Evolutionary conservation across 805 yeast species (phyloP).

Genomic region (Schwanniomyces pseudopolymorphus): DNA sequence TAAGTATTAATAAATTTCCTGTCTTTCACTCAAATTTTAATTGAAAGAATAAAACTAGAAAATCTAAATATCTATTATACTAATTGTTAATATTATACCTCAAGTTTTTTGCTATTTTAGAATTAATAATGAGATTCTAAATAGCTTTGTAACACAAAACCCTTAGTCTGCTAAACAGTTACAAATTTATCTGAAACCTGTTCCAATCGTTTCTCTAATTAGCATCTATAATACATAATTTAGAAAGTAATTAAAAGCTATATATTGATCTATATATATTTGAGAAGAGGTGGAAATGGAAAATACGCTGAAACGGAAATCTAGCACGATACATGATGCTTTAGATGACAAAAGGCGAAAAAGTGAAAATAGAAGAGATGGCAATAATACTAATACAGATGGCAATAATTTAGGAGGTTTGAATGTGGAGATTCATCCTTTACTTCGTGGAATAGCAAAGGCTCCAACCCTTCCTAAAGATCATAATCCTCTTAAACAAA

Average conservation of each 20-base stretch:
- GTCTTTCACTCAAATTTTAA: neutral
- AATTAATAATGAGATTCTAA: neutral
- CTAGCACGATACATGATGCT: neutral
- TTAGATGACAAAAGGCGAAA: neutral
- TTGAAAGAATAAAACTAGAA: neutral
- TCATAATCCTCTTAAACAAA: conserved; percentile 31
- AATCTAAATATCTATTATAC: neutral
- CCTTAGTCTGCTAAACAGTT: too few relatives aligned
- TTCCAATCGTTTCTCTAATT: too few relatives aligned
- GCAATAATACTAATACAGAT: neutral
- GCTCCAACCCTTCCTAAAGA: conserved; percentile 24
- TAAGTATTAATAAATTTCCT: neutral
- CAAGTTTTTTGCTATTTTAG: too few relatives aligned
- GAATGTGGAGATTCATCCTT: conserved; percentile 37
- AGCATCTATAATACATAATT: too few relatives aligned
- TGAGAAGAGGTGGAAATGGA: neutral
- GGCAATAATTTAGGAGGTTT: conserved; percentile 21
- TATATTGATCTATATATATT: neutral
- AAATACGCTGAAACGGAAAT: neutral
- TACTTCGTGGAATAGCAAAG: conserved; percentile 26
- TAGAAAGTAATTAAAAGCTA: too few relatives aligned
- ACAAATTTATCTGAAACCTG: too few relatives aligned
- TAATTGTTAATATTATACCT: neutral
- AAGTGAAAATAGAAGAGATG: neutral
- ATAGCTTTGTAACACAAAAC: neutral